These are phyloP conservation scores for Perkinsus marinus DNA, from an alignment of 169 alveolate species.

Conservation along the genomic window DNA sequence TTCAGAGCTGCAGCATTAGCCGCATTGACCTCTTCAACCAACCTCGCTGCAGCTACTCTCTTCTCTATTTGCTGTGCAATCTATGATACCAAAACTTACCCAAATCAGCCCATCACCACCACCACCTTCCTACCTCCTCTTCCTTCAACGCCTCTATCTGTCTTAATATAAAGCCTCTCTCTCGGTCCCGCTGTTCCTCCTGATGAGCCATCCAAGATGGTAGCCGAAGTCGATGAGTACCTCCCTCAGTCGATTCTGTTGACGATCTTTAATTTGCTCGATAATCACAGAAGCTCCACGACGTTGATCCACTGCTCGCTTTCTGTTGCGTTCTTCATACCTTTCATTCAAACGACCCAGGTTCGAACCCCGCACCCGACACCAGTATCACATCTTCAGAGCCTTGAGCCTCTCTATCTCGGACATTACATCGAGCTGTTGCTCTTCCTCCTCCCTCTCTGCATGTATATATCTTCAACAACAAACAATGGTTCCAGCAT, in stretches of 20 bases:
- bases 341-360: too few relatives aligned
- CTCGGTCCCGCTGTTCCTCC: slow-evolving; percentile 55
- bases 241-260: background rate
- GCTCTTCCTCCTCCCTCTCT: slow-evolving; percentile 45
- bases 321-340: slow-evolving; percentile 48
- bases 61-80: slow-evolving; percentile 28
- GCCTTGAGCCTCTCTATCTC: slow-evolving; percentile 66
- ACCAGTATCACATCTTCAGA: slow-evolving; percentile 19
- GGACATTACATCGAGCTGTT: slow-evolving; percentile 56
- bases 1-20: slow-evolving; percentile 45
- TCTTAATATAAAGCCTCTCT: slow-evolving; percentile 40
- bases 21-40: slow-evolving; percentile 47
- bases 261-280: slow-evolving; percentile 57
- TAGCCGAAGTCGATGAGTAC: too few relatives aligned
- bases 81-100: too few relatives aligned
- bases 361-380: too few relatives aligned
- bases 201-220: background rate
- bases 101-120: too few relatives aligned
- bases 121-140: slow-evolving; percentile 32
- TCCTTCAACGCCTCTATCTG: slow-evolving; percentile 49
- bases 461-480: slow-evolving; percentile 17
- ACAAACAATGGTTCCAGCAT: too few relatives aligned
- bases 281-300: slow-evolving; percentile 49
- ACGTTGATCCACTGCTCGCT: slow-evolving; percentile 30
- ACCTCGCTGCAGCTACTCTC: slow-evolving; percentile 24